Percentiles rank a stretch among this genome's conserved stretches.
phyloP scores from a whole-genome alignment of 2,329 filamentous ascomycete genomes.

The Talaromyces verruculosus region DNA sequence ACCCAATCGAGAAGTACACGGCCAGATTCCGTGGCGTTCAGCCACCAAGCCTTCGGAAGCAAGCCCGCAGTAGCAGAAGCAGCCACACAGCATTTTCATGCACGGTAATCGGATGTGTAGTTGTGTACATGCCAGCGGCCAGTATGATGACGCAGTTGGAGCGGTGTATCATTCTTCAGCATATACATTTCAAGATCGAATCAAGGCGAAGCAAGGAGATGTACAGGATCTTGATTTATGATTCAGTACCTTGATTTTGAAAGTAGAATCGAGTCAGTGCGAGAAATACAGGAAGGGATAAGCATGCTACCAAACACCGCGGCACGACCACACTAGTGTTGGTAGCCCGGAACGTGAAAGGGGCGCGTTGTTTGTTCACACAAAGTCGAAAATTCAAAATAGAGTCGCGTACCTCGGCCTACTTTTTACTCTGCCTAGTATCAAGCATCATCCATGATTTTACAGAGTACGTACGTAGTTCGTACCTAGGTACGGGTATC shows the following conservation, averaged over 20 bases:
- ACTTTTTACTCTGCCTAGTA: background rate
- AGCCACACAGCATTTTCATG: constrained; percentile 1
- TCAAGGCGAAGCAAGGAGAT: background rate
- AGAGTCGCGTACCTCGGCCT: background rate
- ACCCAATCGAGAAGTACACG: background rate
- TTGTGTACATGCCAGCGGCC: background rate
- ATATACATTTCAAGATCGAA: background rate
- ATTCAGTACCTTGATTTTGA: background rate
- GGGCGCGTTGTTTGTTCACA: background rate
- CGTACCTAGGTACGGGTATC: background rate
- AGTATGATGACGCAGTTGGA: background rate
- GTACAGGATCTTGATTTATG: background rate
- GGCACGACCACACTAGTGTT: background rate
- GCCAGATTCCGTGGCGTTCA: background rate
- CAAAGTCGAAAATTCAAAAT: background rate
- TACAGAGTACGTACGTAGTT: background rate
- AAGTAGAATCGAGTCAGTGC: background rate
- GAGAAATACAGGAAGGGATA: background rate
- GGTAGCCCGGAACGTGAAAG: background rate
- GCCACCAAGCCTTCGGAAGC: background rate
- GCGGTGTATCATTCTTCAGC: constrained; percentile 1
- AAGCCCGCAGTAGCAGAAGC: background rate
- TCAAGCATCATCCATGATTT: background rate
- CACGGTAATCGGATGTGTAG: constrained; percentile 4
- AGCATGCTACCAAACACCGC: background rate